Percentiles rank a stretch among this genome's conserved stretches.
Evolutionary conservation across 352 stramenopile genomes (phyloP).

Genomic region (Phytophthora ohioensis): DNA sequence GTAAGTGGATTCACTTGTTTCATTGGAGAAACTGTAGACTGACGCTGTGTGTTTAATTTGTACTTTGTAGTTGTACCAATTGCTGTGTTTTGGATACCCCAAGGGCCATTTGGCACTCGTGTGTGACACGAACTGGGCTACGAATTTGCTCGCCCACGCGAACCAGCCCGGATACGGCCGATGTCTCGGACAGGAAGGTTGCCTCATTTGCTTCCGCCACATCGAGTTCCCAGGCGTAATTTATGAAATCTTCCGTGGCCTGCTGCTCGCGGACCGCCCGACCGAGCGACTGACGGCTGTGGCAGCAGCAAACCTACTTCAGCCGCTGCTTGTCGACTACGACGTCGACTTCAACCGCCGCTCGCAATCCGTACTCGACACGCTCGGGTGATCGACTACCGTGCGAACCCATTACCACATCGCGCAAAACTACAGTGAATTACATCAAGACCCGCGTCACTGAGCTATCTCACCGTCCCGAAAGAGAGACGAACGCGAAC

Average conservation of each 20-base stretch:
- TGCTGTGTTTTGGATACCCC: slow-evolving; percentile 84
- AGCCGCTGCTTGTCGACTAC: slow-evolving; percentile 67
- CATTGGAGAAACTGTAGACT: neutral
- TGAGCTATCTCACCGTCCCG: neutral
- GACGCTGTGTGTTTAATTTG: neutral
- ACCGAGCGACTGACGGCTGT: slow-evolving; percentile 66
- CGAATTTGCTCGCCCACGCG: slow-evolving; percentile 74
- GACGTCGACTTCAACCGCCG: slow-evolving; percentile 64
- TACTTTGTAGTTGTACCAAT: slow-evolving; percentile 73
- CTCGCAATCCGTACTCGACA: slow-evolving; percentile 60
- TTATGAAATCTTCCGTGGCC: slow-evolving; percentile 75
- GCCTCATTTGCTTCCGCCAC: slow-evolving; percentile 82
- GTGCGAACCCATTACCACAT: neutral
- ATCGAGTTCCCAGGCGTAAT: slow-evolving; percentile 80
- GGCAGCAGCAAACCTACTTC: slow-evolving; percentile 58
- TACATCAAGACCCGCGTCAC: slow-evolving; percentile 1
- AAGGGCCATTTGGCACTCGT: slow-evolving; percentile 80
- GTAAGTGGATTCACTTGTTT: slow-evolving; percentile 44
- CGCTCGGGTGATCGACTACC: slow-evolving; percentile 30
- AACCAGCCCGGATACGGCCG: slow-evolving; percentile 40
- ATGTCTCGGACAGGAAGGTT: slow-evolving; percentile 70
- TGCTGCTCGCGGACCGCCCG: slow-evolving; percentile 62
- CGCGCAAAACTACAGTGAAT: slow-evolving; percentile 12
- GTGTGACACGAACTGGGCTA: slow-evolving; percentile 78
- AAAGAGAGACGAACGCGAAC: neutral